Evolutionary conservation across 177 flowering plant genomes (phyloP), one percentile per base, ranked within the genome.

Genomic region (Vitis hybrid): DNA sequence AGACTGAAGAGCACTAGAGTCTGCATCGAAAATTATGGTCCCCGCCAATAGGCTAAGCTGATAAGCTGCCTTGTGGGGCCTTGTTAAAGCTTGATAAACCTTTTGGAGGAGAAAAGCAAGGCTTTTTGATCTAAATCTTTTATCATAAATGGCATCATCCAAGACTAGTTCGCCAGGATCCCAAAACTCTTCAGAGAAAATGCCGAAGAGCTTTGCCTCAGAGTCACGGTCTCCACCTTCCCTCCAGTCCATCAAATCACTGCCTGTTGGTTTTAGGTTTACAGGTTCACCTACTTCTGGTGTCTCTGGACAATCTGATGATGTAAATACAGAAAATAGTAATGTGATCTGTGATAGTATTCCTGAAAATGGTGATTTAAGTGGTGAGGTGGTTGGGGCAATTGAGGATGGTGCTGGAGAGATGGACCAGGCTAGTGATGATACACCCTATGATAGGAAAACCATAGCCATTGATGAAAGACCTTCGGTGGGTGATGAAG

Each of bases 381-480:
- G 55, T 1, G 65, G 21, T 33, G 72, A 50, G 48, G 65, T 52
- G 67, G 64, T 51, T 26, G 72, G 75, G 21, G 69, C 45, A 21
- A 64, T 10, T 72, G 79, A 76, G 66, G 72, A 58, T 59, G 52
- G 5, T 76, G 73, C 11, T 51, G 58, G 65, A 1, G 48, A 68
- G 16, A 61, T 75, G 75, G 84, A 78, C 51, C 81, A 73, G 68
- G 71, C 19, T 18, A 78, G 57, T 77, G 93, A 86, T 51, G 92
- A 91, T 29, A 89, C 94, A 2, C 97, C 97, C 15, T 91, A 91
- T 64, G 48, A 83, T 60, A 71, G 79, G 65, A 79, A 70, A 60
- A 62, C 49, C 9, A 19, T 67, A 26, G 60, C 72, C 12, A 71
- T 72, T 56, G 90, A 82, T 71, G 89, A 79, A 45, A 72, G 75